Evolutionary conservation across 306 rosid genomes (phyloP).

Genomic region (Macrotyloma uniflorum): DNA sequence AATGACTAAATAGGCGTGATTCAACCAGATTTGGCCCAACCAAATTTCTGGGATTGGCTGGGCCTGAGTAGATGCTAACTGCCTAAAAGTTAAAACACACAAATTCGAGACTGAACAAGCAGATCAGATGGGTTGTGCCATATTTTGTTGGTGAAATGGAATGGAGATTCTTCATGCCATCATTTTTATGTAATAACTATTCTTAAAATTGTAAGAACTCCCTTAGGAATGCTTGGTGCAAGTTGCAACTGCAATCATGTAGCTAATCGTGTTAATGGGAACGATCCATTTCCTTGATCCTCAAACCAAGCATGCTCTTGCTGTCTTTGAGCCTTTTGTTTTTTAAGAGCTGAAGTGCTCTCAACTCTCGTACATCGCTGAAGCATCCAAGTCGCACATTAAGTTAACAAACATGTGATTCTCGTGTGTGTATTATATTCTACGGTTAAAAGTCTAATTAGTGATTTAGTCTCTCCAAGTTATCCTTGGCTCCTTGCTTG

Average conservation of each 20-base stretch:
- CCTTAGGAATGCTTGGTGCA: not conserved
- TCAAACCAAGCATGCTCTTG: not conserved
- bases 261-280: not conserved
- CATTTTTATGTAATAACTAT: not conserved
- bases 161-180: not conserved
- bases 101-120: not conserved
- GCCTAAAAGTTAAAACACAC: not conserved
- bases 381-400: not conserved
- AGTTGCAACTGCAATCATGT: not conserved
- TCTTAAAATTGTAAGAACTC: not conserved
- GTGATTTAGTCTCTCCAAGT: conserved; percentile 5
- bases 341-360: not conserved
- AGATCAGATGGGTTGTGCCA: not conserved
- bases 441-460: not conserved
- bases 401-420: not conserved
- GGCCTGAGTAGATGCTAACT: not conserved
- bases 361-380: not conserved
- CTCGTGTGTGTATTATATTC: not conserved
- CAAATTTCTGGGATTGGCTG: not conserved
- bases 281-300: not conserved
- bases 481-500: not conserved
- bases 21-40: not conserved
- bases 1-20: not conserved
- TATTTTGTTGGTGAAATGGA: not conserved
- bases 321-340: not conserved